phyloP scores from a whole-genome alignment of 2,329 filamentous ascomycete genomes.

The Claviceps humidiphila region DNA sequence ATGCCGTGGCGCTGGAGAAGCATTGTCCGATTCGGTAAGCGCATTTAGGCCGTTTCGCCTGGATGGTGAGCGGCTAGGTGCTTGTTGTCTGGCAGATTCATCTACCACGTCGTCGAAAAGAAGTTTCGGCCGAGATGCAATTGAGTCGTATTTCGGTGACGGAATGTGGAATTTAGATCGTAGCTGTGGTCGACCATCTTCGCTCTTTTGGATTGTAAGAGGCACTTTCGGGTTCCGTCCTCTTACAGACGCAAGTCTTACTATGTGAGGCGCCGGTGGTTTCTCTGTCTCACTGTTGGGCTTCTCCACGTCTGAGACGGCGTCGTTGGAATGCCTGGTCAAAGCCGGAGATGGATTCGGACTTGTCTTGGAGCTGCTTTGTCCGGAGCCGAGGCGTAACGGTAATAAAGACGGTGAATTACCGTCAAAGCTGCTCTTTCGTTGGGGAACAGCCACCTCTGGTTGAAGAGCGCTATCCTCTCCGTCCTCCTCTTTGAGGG shows the following conservation, averaged over 20 bases:
- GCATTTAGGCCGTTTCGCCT: background rate
- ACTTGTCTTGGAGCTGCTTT: conserved; percentile 27
- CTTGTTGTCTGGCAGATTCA: background rate
- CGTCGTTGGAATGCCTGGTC: conserved; percentile 28
- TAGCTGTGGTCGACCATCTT: background rate
- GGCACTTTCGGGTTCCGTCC: background rate
- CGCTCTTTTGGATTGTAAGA: background rate
- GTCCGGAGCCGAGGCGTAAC: conserved; percentile 13
- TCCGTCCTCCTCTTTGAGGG: background rate
- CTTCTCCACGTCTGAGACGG: conserved; percentile 15
- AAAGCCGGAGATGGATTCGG: conserved; percentile 43
- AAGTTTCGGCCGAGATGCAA: conserved; percentile 2
- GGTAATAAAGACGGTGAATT: conserved; percentile 29
- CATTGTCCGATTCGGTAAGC: background rate
- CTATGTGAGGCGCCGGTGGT: conserved; percentile 1
- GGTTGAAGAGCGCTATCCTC: background rate
- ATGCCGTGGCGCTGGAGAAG: background rate
- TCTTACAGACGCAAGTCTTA: conserved; percentile 3
- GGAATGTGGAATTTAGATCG: conserved; percentile 6
- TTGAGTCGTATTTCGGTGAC: conserved; percentile 1
- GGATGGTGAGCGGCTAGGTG: background rate
- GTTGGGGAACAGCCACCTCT: conserved; percentile 14
- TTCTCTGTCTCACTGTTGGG: background rate
- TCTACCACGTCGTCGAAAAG: background rate
- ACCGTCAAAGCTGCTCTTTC: background rate